These are phyloP conservation scores for Chaetomium fimeti DNA, from an alignment of 495 filamentous ascomycete genomes.

Conservation along the genomic window DNA sequence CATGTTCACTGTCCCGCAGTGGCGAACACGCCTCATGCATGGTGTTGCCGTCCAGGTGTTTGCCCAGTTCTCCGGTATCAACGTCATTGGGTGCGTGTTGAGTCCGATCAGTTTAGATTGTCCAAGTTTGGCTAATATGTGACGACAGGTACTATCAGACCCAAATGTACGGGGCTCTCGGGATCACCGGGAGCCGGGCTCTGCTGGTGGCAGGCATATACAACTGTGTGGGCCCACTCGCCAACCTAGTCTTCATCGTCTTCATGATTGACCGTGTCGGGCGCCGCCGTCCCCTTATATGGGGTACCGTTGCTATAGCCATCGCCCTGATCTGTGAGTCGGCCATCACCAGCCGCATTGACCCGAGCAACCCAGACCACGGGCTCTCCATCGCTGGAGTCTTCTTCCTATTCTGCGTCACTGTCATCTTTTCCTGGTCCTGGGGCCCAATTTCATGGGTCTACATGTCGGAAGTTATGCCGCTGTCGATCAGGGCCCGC, in stretches of 20 bases:
- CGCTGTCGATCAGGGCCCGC: conserved; percentile 50
- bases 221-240: conserved; percentile 53
- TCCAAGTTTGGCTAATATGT: not conserved
- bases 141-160: conserved; percentile 50
- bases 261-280: conserved; percentile 51
- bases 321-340: conserved; percentile 48
- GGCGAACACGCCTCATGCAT: conserved; percentile 51
- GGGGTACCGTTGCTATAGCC: conserved; percentile 42
- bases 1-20: conserved; percentile 54
- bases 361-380: conserved; percentile 36
- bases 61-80: conserved; percentile 49
- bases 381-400: conserved; percentile 47
- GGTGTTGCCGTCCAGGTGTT: conserved; percentile 35
- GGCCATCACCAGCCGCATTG: conserved; percentile 41
- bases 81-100: conserved; percentile 52
- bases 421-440: conserved; percentile 48
- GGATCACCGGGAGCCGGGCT: conserved; percentile 50
- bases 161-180: conserved; percentile 58
- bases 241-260: conserved; percentile 47
- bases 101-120: not conserved
- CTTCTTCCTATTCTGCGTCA: conserved; percentile 52
- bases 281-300: conserved; percentile 46
- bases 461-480: conserved; percentile 54
- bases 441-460: conserved; percentile 51
- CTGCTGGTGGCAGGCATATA: conserved; percentile 60